phyloP scores from a whole-genome alignment of 768 basidiomycete genomes.

The Leccinum ochraceum region DNA sequence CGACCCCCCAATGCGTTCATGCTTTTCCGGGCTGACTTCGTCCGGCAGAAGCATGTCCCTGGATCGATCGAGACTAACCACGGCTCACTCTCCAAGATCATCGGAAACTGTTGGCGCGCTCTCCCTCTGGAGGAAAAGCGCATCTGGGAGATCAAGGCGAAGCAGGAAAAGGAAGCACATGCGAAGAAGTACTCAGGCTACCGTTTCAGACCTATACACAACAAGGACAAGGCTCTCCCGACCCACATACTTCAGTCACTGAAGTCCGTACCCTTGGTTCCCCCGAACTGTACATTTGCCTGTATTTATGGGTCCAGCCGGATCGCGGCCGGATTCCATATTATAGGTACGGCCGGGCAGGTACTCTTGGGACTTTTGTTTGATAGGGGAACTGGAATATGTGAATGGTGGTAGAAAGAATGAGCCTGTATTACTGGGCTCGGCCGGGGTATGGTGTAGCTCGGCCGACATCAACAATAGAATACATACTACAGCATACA shows the following conservation, averaged over 20 bases:
- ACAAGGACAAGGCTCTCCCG: conserved; percentile 29
- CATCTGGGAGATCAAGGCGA: conserved; percentile 72
- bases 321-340: no score
- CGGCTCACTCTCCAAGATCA: conserved; percentile 50
- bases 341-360: no score
- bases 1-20: conserved; percentile 37
- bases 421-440: no score
- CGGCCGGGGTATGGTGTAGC: no score
- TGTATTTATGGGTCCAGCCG: no score
- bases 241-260: conserved; percentile 2
- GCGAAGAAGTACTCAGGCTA: conserved; percentile 68
- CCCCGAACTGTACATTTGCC: no score
- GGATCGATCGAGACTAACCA: conserved; percentile 53
- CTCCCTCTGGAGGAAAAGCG: conserved; percentile 71
- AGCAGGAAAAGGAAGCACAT: conserved; percentile 73
- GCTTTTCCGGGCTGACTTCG: conserved; percentile 39
- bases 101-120: conserved; percentile 62
- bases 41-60: conserved; percentile 48
- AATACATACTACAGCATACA: no score
- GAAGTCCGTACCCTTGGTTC: no score
- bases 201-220: conserved; percentile 45
- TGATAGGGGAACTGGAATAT: no score
- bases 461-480: no score
- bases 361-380: no score
- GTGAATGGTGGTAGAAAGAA: no score